Conservation (phyloP, 1,284 basidiomycete genomes). For the Moesziomyces parantarcticus region DNA sequence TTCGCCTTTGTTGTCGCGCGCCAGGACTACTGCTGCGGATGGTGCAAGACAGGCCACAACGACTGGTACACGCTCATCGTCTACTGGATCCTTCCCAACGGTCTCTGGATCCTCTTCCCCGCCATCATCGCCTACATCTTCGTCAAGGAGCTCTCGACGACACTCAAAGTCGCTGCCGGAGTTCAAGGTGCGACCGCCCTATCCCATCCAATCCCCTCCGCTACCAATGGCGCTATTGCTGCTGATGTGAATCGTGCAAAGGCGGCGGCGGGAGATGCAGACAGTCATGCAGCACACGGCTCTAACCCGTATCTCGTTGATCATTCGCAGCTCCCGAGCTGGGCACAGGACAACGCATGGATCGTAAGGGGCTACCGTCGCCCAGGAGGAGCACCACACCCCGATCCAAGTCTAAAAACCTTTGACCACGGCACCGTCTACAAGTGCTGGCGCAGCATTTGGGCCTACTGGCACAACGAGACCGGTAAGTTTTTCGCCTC, state of each 20-base stretch:
- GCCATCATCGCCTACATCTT: conserved; percentile 71
- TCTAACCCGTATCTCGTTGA: conserved; percentile 54
- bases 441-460: conserved; percentile 65
- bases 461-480: conserved; percentile 67
- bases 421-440: conserved; percentile 59
- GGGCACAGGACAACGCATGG: conserved; percentile 63
- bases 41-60: conserved; percentile 83
- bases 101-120: conserved; percentile 80
- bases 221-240: not conserved
- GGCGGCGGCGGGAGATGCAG: not conserved
- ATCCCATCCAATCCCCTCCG: not conserved
- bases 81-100: conserved; percentile 82
- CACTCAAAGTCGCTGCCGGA: conserved; percentile 48
- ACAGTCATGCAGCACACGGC: conserved; percentile 1
- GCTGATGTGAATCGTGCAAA: not conserved
- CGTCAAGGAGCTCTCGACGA: conserved; percentile 28
- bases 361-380: conserved; percentile 62
- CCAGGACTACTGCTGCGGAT: conserved; percentile 69
- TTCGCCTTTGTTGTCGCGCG: not conserved
- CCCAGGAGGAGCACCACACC: conserved; percentile 52
- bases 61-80: conserved; percentile 72
- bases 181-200: conserved; percentile 38
- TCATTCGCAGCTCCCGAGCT: conserved; percentile 57
- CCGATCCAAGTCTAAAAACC: conserved; percentile 25
- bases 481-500: conserved; percentile 42